Conservation (phyloP, 805 yeast genomes). For the Yarrowia divulgata region DNA sequence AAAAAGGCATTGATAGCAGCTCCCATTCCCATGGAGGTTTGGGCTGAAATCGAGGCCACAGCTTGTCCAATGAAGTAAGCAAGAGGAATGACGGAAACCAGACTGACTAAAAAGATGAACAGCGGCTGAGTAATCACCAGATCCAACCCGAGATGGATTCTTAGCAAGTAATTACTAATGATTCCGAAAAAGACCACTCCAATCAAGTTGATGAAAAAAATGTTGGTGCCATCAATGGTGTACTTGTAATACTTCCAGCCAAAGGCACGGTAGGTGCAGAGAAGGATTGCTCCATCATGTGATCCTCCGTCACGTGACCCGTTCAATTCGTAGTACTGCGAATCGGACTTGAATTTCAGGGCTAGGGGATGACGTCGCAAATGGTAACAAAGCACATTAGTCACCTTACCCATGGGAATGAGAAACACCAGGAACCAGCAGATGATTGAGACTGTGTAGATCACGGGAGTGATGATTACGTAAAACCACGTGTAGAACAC, state of each 20-base stretch:
- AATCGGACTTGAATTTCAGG: conserved; percentile 66
- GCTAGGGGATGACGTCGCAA: conserved; percentile 91
- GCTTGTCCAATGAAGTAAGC: conserved; percentile 99
- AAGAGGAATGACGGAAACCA: conserved; percentile 86
- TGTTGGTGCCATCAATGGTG: conserved; percentile 95
- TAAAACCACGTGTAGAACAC: conserved; percentile 77
- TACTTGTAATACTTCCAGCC: conserved; percentile 95
- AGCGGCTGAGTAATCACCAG: conserved; percentile 65
- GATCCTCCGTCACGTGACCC: conserved; percentile 54
- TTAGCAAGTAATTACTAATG: conserved; percentile 71
- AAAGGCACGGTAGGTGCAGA: conserved; percentile 91
- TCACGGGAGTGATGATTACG: conserved; percentile 70
- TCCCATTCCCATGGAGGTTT: conserved; percentile 98
- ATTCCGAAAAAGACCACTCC: conserved; percentile 83
- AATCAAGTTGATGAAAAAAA: conserved; percentile 85
- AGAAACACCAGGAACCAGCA: conserved; percentile 89
- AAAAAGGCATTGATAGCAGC: conserved; percentile 98
- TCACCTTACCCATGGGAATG: conserved; percentile 90
- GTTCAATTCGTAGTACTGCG: conserved; percentile 48
- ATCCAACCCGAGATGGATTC: conserved; percentile 55
- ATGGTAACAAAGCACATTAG: conserved; percentile 72
- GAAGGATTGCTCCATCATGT: conserved; percentile 57
- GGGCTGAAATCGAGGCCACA: conserved; percentile 98
- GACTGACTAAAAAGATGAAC: conserved; percentile 73
- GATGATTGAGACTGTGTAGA: conserved; percentile 59